These are phyloP conservation scores for Fusarium avenaceum DNA, from an alignment of 2,329 filamentous ascomycete genomes.

Conservation along the genomic window DNA sequence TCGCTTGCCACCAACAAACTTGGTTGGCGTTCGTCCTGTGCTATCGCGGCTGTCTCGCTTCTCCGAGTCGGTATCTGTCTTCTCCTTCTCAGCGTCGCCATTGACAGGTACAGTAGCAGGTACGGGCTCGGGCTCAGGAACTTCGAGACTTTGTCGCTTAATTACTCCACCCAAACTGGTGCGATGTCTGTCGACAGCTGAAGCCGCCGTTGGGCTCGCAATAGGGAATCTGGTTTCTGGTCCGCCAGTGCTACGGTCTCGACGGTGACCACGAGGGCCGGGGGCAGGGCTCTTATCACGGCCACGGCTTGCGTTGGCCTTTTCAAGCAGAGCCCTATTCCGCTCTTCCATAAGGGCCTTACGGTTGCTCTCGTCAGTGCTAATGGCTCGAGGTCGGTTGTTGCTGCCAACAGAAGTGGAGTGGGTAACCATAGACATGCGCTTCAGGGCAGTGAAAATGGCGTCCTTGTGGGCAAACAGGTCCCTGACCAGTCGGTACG, in stretches of 20 bases:
- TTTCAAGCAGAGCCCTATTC: constrained; percentile 82
- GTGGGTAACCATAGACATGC: constrained; percentile 79
- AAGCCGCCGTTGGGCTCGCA: constrained; percentile 71
- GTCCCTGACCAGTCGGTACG: constrained; percentile 89
- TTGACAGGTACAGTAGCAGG: constrained; percentile 59
- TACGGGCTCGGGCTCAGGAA: constrained; percentile 71
- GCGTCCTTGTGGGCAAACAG: constrained; percentile 93
- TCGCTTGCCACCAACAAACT: constrained; percentile 66
- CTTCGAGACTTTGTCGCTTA: constrained; percentile 82
- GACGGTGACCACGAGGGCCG: constrained; percentile 73
- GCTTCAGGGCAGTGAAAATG: constrained; percentile 96
- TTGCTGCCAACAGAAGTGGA: constrained; percentile 66
- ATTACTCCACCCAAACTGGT: constrained; percentile 62
- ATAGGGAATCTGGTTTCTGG: constrained; percentile 89
- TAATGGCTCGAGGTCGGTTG: constrained; percentile 85
- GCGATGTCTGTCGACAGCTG: constrained; percentile 65
- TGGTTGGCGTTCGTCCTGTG: constrained; percentile 61
- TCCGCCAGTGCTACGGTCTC: constrained; percentile 82
- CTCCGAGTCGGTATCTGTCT: constrained; percentile 55
- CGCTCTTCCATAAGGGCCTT: constrained; percentile 95
- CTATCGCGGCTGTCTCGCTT: constrained; percentile 79
- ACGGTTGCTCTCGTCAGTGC: constrained; percentile 95
- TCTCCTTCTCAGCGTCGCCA: constrained; percentile 52
- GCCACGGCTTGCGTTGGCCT: constrained; percentile 73
- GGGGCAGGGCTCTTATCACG: constrained; percentile 81